Base-by-base conservation (phyloP, 1,139 yeast genomes). In the Yamadazyma buinensis region DNA sequence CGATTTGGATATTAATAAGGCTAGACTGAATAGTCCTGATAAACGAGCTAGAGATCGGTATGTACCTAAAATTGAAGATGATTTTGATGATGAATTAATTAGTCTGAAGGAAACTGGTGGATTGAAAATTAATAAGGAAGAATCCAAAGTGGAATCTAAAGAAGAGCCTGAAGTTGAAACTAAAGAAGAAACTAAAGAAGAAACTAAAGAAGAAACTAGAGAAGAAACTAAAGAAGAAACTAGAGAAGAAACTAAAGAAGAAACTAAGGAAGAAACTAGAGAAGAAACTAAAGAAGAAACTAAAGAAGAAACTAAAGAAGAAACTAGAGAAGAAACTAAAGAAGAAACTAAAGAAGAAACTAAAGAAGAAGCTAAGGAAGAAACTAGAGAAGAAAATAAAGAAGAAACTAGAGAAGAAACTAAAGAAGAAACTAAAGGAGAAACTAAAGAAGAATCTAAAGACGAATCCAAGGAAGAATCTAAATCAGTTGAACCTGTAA, bases 1-100 rank as follows among this genome's bases (percentile, higher is more conserved):
- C 33, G 48, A 44, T n/a, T 33, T 44, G 25, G 39, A 37, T 19
- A 26, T 42, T 18, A n/a, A n/a, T n/a, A 43, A 41, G 29, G 39
- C 32, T 30, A 31, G 40, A 27, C 41, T 32, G 39, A 21, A 21
- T 8, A 36, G 39, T 29, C 39, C 39, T 29, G 37, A 28, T 11
- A 30, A 34, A 22, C 9, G n/a, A 10, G 28, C 15, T 7, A 30
- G 34, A 23, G 15, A 27, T 6, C 12, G 35, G 17, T 15, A 25
- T 24, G 32, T 26, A 15, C 35, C 35, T 19, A 34, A 27, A 14
- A 34, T 34, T 12, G 23, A 26, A 7, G 34, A 30, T 17, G 31
- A 29, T 11, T 26, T 22, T 5, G 31, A 29, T 9, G 30, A 28
- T 4, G 30, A 28, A 5, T 17, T 17, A 17, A 17, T 17, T 17